Evolutionary conservation across 768 basidiomycete species (phyloP).

Genomic region (Hirschioporus abietinus): DNA sequence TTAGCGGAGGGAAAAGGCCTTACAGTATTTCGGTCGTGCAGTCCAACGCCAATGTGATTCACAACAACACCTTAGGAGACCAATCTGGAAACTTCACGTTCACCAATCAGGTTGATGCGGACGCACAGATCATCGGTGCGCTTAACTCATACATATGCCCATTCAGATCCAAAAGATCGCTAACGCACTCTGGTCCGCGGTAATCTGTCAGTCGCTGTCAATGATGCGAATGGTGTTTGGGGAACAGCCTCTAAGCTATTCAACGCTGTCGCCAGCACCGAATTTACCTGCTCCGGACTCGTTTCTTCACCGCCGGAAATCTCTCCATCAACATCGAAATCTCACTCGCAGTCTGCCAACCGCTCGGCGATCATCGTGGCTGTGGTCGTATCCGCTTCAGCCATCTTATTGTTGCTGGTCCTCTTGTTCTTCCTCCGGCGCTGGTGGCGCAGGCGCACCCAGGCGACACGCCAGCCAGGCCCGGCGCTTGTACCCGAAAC

Average conservation of each 20-base stretch:
- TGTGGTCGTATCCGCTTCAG: not conserved
- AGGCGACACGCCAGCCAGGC: not conserved
- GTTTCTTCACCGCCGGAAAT: constrained; percentile 7
- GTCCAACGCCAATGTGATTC: constrained; percentile 32
- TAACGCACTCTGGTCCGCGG: constrained; percentile 15
- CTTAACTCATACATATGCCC: constrained; percentile 1
- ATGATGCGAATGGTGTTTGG: constrained; percentile 32
- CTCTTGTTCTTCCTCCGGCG: not conserved
- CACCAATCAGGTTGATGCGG: constrained; percentile 36
- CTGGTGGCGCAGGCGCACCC: not conserved
- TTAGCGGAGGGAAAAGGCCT: constrained; percentile 40
- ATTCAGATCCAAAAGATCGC: not conserved
- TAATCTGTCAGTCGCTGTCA: constrained; percentile 26
- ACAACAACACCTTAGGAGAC: constrained; percentile 34
- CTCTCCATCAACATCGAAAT: not conserved
- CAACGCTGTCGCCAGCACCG: constrained; percentile 12
- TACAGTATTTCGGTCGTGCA: constrained; percentile 38
- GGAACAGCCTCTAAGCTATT: constrained; percentile 20
- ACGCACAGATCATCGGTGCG: constrained; percentile 35
- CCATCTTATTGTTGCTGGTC: not conserved
- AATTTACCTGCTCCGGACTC: not conserved
- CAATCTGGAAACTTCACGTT: constrained; percentile 35
- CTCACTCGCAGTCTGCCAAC: not conserved
- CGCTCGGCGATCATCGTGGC: not conserved
- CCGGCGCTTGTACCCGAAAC: not conserved